phyloP scores from a whole-genome alignment of 768 basidiomycete genomes.

The Macrolepiota albuminosa region DNA sequence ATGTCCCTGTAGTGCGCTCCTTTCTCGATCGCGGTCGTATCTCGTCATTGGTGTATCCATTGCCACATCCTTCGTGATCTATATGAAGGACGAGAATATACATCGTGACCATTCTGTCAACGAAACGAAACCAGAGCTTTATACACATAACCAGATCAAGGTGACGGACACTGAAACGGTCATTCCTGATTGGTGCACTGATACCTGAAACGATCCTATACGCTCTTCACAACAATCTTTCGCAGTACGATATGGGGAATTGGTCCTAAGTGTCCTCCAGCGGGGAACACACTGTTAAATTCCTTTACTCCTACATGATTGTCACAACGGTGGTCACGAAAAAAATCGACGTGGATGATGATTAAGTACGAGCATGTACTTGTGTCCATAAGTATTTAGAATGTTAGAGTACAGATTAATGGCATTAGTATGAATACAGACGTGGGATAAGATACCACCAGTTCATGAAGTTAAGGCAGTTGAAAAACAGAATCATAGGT shows the following conservation, averaged over 20 bases:
- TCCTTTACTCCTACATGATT: not conserved
- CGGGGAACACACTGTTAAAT: not conserved
- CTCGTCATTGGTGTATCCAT: conserved; percentile 36
- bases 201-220: not conserved
- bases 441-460: not conserved
- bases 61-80: conserved; percentile 38
- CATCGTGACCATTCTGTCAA: conserved; percentile 30
- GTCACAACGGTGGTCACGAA: not conserved
- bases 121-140: conserved; percentile 14
- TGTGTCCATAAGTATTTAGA: not conserved
- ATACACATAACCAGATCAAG: conserved; percentile 4
- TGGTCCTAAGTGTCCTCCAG: not conserved
- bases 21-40: conserved; percentile 50
- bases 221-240: not conserved
- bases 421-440: not conserved
- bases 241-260: too few species aligned
- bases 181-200: conserved; percentile 37
- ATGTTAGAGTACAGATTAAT: not conserved
- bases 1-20: conserved; percentile 40
- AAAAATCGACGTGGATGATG: not conserved
- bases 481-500: not conserved
- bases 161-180: conserved; percentile 26
- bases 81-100: conserved; percentile 48
- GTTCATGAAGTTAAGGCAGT: not conserved
- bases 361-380: not conserved